Evolutionary conservation across 345 rosid species (phyloP).

Genomic region (Pistacia integerrima): DNA sequence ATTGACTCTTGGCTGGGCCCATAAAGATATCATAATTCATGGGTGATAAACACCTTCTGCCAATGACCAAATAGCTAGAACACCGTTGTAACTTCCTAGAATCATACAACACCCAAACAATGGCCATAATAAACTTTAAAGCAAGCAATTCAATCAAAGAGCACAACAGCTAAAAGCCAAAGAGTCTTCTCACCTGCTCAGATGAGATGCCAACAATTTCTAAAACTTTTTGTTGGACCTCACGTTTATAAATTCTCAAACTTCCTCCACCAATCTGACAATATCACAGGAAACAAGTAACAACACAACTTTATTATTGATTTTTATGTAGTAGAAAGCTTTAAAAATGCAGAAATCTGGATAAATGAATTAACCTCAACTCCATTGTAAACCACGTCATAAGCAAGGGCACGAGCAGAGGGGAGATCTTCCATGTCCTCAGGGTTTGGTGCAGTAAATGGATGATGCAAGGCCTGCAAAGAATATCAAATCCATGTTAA

Average conservation of each 20-base stretch:
- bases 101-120: background rate
- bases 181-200: conserved; percentile 57
- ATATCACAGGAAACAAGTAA: conserved; percentile 10
- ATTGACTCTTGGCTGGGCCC: no score
- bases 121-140: background rate
- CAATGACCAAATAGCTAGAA: background rate
- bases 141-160: background rate
- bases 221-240: conserved; percentile 81
- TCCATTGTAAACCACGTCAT: conserved; percentile 98
- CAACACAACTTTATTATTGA: background rate
- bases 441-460: conserved; percentile 94
- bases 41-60: no score
- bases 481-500: conserved; percentile 13
- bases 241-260: conserved; percentile 90
- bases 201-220: conserved; percentile 78
- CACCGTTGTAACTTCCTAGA: background rate
- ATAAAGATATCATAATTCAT: no score
- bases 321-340: conserved; percentile 2
- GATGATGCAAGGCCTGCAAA: conserved; percentile 90
- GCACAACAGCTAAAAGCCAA: background rate
- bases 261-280: conserved; percentile 98
- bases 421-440: conserved; percentile 85
- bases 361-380: conserved; percentile 65
- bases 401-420: conserved; percentile 92
- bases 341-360: conserved; percentile 5